Evolutionary conservation across 345 rosid genomes (phyloP).

Genomic region (Citrus sp.): DNA sequence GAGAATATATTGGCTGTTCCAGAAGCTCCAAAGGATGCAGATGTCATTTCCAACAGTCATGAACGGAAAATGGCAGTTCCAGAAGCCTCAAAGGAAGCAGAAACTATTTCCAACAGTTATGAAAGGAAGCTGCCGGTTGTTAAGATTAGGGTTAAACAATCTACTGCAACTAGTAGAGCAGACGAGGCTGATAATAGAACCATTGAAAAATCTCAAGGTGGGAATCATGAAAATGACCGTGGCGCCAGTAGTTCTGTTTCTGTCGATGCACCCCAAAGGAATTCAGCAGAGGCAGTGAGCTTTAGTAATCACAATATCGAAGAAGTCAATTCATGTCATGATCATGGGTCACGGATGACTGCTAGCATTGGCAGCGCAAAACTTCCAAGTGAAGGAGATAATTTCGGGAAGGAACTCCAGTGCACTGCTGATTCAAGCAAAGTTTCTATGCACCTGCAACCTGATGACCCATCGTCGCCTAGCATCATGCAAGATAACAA

Average conservation of each 20-base stretch:
- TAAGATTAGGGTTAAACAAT: conserved; percentile 67
- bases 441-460: conserved; percentile 35
- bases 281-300: conserved; percentile 66
- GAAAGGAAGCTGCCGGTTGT: conserved; percentile 58
- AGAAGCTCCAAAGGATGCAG: conserved; percentile 22
- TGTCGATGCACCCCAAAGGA: conserved; percentile 90
- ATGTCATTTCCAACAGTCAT: conserved; percentile 17
- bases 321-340: conserved; percentile 87
- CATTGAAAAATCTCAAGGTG: conserved; percentile 62
- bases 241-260: conserved; percentile 79
- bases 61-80: conserved; percentile 13
- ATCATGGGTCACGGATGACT: conserved; percentile 81
- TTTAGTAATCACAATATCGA: conserved; percentile 70
- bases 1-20: conserved; percentile 11
- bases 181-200: conserved; percentile 69
- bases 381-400: conserved; percentile 60
- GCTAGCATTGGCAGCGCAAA: conserved; percentile 95
- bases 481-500: conserved; percentile 41
- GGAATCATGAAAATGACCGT: conserved; percentile 45
- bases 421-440: conserved; percentile 96
- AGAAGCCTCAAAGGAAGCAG: conserved; percentile 42
- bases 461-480: conserved; percentile 38
- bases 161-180: conserved; percentile 67
- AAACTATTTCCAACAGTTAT: conserved; percentile 50
- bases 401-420: conserved; percentile 78